Base-by-base conservation (phyloP, 148 eudicot species). In the Selenicereus undatus region DNA sequence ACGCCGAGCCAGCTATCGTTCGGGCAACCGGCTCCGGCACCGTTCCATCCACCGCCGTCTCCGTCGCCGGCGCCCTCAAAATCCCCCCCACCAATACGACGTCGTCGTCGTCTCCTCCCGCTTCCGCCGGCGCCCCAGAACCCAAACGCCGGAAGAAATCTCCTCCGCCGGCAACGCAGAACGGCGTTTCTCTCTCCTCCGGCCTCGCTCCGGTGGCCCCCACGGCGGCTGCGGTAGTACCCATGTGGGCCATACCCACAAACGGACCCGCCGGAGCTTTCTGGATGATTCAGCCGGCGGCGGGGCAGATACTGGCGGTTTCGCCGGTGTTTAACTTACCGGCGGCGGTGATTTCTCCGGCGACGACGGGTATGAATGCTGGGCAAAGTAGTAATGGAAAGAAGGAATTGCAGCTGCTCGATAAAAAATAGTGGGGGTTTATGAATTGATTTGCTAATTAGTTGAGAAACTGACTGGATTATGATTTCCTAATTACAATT, bases 1-100 rank as follows among this genome's bases (percentile, higher is more conserved):
- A 87, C 78, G 87, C 87, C 51, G 89, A 87, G 81, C 77, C 78
- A 2, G 83, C 87, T 11, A 87, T 87, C 39, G 77, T 87, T 27
- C 77, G 80, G 29, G 89, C 89, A 45, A 87, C 89, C 35, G 89
- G 89, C 0, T 81, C 89, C 7, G 89, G 89, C 8, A 87, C 89
- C 27, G 87, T 87, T 22, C 89, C 89, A 22, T 83, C 87, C 30
- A 64, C 9, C 29, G 68, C 68, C 29, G 68, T 64, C 68, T 22
- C 68, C 68, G 68, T 64, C 68, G 29, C 26, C 29, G 68, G 68
- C 12, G 12, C 29, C 68, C 68, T n/a, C 29, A 64, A 64, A 64
- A 11, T 64, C 13, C 68, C 68, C 29, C n/a, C 68, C 43, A 39
- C 43, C 2, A 39, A 39, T 22, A 24, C 26, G 68, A 64, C 68